Conservation (phyloP, 345 rosid species). For the Linum lewisii region DNA sequence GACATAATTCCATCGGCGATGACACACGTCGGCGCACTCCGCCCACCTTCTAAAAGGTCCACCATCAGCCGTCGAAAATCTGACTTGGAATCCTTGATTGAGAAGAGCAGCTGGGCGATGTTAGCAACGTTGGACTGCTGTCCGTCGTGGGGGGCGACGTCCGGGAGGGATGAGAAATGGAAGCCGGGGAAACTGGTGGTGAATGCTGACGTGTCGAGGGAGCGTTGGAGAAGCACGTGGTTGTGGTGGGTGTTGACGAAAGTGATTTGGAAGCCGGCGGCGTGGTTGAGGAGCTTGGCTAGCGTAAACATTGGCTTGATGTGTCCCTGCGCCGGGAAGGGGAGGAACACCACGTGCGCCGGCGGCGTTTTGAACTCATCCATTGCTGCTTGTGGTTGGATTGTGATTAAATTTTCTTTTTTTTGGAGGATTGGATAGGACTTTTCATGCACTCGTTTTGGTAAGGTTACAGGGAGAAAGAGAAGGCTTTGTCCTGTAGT, state of each 20-base stretch:
- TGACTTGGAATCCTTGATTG: neutral
- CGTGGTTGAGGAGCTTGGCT: constrained; percentile 21
- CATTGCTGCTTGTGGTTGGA: too few species aligned
- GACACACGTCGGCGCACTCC: constrained; percentile 10
- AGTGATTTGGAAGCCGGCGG: constrained; percentile 11
- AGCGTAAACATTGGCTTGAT: constrained; percentile 17
- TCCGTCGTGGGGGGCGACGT: neutral
- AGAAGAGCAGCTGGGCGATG: neutral
- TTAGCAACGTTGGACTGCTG: neutral
- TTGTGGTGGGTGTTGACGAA: constrained; percentile 20
- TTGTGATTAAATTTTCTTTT: too few species aligned
- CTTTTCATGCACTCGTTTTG: too few species aligned
- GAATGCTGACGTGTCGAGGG: neutral
- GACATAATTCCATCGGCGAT: constrained; percentile 22
- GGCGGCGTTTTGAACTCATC: too few species aligned
- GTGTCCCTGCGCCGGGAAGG: constrained; percentile 18
- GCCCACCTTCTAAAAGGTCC: neutral
- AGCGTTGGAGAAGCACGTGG: constrained; percentile 8
- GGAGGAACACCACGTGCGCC: constrained; percentile 8
- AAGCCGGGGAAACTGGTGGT: constrained; percentile 7
- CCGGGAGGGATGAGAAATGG: constrained; percentile 15
- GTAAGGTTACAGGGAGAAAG: too few species aligned
- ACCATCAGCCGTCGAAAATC: neutral
- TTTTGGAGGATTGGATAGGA: too few species aligned
- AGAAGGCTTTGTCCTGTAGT: too few species aligned